Evolutionary conservation across 1,284 basidiomycete species (phyloP).

Genomic region (Melanopsichium pennsylvanicum): DNA sequence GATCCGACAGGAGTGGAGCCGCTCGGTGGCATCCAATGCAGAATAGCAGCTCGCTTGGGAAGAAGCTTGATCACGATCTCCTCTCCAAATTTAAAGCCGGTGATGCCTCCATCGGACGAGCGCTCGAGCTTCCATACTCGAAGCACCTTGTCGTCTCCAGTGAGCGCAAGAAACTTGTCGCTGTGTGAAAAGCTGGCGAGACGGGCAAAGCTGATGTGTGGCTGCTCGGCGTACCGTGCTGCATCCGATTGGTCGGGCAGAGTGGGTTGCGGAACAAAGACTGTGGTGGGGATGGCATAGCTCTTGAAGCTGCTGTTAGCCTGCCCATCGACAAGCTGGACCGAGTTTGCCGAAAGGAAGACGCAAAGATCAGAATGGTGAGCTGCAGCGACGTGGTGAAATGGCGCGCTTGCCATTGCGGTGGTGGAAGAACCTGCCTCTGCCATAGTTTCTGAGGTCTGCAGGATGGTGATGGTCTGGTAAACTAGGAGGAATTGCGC

Average conservation of each 20-base stretch:
- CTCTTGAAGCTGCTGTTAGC: slow-evolving; percentile 17
- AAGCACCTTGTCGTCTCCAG: slow-evolving; percentile 61
- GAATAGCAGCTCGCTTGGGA: slow-evolving; percentile 56
- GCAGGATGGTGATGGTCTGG: background rate
- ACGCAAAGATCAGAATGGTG: slow-evolving; percentile 23
- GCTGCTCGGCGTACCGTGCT: slow-evolving; percentile 25
- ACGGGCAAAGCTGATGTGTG: slow-evolving; percentile 50
- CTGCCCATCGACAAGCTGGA: slow-evolving; percentile 32
- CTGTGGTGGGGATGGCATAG: slow-evolving; percentile 32
- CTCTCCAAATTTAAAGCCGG: slow-evolving; percentile 33
- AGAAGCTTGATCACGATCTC: slow-evolving; percentile 52
- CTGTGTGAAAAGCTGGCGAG: slow-evolving; percentile 52
- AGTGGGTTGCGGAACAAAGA: slow-evolving; percentile 40
- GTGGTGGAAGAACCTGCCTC: slow-evolving; percentile 33
- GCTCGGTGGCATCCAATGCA: slow-evolving; percentile 47
- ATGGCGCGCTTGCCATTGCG: slow-evolving; percentile 27
- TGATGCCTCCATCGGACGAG: slow-evolving; percentile 3
- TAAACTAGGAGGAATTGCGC: background rate
- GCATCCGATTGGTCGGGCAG: slow-evolving; percentile 48
- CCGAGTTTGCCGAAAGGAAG: slow-evolving; percentile 43
- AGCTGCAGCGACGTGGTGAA: slow-evolving; percentile 38
- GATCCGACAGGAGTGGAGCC: slow-evolving; percentile 17
- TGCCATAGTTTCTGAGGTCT: slow-evolving; percentile 14
- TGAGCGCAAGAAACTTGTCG: slow-evolving; percentile 50
- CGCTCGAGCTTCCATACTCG: slow-evolving; percentile 49